Base-by-base conservation (phyloP, 805 yeast genomes). In the Saturnispora gosingensis region DNA sequence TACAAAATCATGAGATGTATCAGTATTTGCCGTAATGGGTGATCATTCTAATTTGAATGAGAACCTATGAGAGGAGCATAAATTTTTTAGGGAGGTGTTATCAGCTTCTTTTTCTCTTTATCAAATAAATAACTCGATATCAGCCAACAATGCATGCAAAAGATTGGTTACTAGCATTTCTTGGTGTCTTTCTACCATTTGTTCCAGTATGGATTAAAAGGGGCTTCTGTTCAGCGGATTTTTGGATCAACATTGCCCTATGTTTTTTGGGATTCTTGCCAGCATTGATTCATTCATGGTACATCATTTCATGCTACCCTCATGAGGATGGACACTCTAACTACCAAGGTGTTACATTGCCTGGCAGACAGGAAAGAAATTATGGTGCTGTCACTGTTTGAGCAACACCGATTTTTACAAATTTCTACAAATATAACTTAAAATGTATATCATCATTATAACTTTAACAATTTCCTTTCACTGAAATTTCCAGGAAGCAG, bases 251-350 rank as follows among this genome's bases (percentile, higher is more conserved):
- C 62, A 71, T 84, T 45, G 80, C 84, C 6, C 73, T 87, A 30
- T 83, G 88, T 65, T 61, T 78, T 52, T 71, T 87, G 43, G 93
- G 95, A 1, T 82, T 74, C 63, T 61, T 87, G 50, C 95, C 95
- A 0, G 95, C 93, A 10, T 74, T 86, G 36, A 66, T 87, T 54
- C 95, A 87, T 61, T 71, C 83, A 40, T 82, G 87, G 78, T 87
- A 85, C 66, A 83, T 87, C 60, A 85, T 87, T 51, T 80, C 88
- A 51, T 73, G 78, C 59, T 84, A 84, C 62, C 95, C 95, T 9
- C 61, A 66, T 24, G 51, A 46, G 6, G 68, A 67, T n/a, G 48
- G 61, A 5, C 46, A 53, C 4, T 54, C 65, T 5, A 53, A 57
- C 1, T 65, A 64, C 51, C 49, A 49, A 3, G 71, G 72, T 25